These are phyloP conservation scores for Lactifluus volemus DNA, from an alignment of 768 basidiomycete genomes.

Conservation along the genomic window DNA sequence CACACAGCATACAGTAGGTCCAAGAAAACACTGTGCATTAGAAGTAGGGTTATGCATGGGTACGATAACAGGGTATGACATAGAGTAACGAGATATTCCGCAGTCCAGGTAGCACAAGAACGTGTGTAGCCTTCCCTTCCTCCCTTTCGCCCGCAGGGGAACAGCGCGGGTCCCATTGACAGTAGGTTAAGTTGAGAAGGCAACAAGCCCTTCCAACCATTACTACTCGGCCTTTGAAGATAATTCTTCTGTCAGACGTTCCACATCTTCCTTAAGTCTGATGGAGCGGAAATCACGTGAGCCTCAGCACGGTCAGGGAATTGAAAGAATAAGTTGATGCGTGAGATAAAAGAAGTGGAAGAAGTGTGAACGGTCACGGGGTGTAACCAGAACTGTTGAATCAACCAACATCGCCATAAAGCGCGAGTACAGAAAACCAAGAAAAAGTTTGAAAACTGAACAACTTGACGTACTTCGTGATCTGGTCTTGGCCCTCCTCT, in stretches of 20 bases:
- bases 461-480: slow-evolving; percentile 66
- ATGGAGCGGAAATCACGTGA: slow-evolving; percentile 10
- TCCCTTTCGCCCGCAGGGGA: background rate
- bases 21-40: slow-evolving; percentile 1
- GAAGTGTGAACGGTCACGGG: too few species aligned
- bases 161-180: too few species aligned
- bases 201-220: slow-evolving; percentile 10
- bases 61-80: slow-evolving; percentile 20
- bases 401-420: slow-evolving; percentile 19
- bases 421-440: slow-evolving; percentile 15
- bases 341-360: too few species aligned
- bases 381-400: too few species aligned
- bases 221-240: slow-evolving; percentile 8
- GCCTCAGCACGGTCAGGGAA: background rate
- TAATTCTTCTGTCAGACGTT: slow-evolving; percentile 34
- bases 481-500: slow-evolving; percentile 66
- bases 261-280: slow-evolving; percentile 66
- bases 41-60: slow-evolving; percentile 11
- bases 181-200: background rate
- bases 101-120: slow-evolving; percentile 9
- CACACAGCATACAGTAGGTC: too few species aligned
- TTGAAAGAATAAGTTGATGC: background rate
- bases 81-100: slow-evolving; percentile 10
- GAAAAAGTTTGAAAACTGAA: slow-evolving; percentile 44
- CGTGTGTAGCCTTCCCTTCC: slow-evolving; percentile 6